These are phyloP conservation scores for Starmera dryadoides DNA, from an alignment of 805 yeast species.

Conservation along the genomic window DNA sequence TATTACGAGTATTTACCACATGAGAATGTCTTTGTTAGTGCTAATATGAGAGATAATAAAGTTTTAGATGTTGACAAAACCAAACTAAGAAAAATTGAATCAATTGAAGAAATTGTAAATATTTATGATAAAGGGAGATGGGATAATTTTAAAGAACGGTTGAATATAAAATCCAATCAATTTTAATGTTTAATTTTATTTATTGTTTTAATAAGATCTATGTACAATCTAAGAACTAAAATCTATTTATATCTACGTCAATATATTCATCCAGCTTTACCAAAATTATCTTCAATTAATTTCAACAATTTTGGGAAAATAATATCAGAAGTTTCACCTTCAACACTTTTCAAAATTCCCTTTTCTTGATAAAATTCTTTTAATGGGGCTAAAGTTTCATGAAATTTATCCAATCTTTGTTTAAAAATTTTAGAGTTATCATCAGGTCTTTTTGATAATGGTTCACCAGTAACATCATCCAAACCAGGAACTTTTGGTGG, in stretches of 20 bases:
- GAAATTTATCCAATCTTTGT: slow-evolving; percentile 58
- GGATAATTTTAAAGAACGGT: not conserved
- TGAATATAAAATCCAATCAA: too few species aligned
- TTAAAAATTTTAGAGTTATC: slow-evolving; percentile 73
- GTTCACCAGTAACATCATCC: slow-evolving; percentile 90
- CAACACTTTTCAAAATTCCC: slow-evolving; percentile 46
- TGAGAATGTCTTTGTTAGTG: not conserved
- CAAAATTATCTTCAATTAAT: slow-evolving; percentile 29
- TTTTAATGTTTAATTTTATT: too few species aligned
- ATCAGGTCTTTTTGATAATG: slow-evolving; percentile 70
- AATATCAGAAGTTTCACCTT: slow-evolving; percentile 79
- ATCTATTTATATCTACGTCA: too few species aligned
- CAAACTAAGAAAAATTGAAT: not conserved
- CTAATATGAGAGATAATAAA: not conserved
- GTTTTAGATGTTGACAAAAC: not conserved
- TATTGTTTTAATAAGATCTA: too few species aligned
- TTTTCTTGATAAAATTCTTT: slow-evolving; percentile 47
- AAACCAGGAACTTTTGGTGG: slow-evolving; percentile 79
- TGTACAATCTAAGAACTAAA: too few species aligned
- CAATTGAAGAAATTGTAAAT: not conserved
- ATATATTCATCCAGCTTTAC: not conserved
- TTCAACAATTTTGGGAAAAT: slow-evolving; percentile 64
- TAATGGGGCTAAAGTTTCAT: slow-evolving; percentile 52
- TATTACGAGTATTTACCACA: not conserved
- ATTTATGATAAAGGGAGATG: not conserved